Evolutionary conservation across 164 flowering plant species (phyloP).

Genomic region (Berberis vulgaris): DNA sequence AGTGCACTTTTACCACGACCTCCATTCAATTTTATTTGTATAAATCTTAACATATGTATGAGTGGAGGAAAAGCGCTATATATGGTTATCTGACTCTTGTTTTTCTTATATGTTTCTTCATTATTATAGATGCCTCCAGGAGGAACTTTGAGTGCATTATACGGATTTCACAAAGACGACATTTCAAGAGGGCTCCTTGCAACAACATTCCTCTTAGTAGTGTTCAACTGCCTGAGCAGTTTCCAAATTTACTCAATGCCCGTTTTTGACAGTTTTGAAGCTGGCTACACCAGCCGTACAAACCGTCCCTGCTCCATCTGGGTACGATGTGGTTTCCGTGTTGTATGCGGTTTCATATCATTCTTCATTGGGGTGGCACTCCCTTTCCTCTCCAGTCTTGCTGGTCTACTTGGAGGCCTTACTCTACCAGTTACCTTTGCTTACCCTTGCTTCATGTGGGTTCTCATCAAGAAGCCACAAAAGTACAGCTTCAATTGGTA

Average conservation of each 20-base stretch:
- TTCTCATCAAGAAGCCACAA: constrained; percentile 69
- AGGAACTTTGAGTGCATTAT: constrained; percentile 78
- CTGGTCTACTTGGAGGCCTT: constrained; percentile 90
- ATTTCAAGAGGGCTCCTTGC: constrained; percentile 92
- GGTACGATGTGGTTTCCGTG: constrained; percentile 90
- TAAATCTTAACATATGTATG: background rate
- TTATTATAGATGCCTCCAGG: constrained; percentile 79
- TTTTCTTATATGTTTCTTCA: background rate
- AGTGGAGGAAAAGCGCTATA: background rate
- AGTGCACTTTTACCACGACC: constrained; percentile 15
- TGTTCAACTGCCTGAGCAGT: constrained; percentile 92
- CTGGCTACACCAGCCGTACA: constrained; percentile 88
- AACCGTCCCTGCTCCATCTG: constrained; percentile 98
- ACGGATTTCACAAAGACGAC: constrained; percentile 74
- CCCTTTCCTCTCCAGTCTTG: constrained; percentile 93
- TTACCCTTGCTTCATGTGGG: constrained; percentile 99
- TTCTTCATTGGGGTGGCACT: constrained; percentile 94
- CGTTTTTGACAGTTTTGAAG: constrained; percentile 95
- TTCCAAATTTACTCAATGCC: constrained; percentile 99
- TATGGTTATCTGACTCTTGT: background rate
- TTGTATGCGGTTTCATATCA: constrained; percentile 73
- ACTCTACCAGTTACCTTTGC: constrained; percentile 98
- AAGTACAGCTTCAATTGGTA: constrained; percentile 89
- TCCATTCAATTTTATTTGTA: background rate
- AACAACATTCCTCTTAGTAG: constrained; percentile 79